A percentile compares a stretch with the other conserved stretches of the same genome.
Conservation (phyloP, 768 basidiomycete species). For the Pulveroboletus sp. region DNA sequence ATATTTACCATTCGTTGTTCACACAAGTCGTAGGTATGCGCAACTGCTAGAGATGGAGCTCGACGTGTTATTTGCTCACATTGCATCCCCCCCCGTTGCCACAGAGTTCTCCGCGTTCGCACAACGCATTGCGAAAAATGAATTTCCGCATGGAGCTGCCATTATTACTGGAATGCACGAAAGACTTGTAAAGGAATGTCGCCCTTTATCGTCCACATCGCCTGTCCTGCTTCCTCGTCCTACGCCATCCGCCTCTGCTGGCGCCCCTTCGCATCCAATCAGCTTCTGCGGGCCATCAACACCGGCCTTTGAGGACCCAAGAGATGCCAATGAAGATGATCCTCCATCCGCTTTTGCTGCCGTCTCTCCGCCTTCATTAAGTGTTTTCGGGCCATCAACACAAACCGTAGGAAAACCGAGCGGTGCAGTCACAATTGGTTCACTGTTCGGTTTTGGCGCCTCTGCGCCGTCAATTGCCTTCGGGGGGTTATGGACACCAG, state of each 20-base stretch:
- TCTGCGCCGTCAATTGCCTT: no score
- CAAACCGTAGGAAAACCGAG: no score
- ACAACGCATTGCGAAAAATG: conserved; percentile 12
- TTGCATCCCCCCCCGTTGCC: conserved; percentile 14
- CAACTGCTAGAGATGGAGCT: conserved; percentile 23
- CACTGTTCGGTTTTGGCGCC: no score
- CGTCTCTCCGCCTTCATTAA: no score
- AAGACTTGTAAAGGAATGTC: conserved; percentile 11
- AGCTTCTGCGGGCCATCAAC: no score
- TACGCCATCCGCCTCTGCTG: background rate
- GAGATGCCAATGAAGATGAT: no score
- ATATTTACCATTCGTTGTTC: background rate
- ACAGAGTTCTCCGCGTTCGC: conserved; percentile 10
- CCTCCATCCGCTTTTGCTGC: no score
- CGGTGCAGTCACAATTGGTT: no score
- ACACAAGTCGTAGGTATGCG: conserved; percentile 6
- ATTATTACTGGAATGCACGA: conserved; percentile 20
- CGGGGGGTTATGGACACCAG: no score
- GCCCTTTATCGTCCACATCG: background rate
- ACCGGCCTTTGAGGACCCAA: no score
- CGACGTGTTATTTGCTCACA: conserved; percentile 14
- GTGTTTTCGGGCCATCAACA: no score
- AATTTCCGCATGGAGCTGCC: conserved; percentile 19
- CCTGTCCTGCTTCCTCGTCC: background rate
- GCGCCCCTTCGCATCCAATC: no score